Base-by-base conservation (phyloP, 139 green algal species). In the Chlamydomonas schloesseri region DNA sequence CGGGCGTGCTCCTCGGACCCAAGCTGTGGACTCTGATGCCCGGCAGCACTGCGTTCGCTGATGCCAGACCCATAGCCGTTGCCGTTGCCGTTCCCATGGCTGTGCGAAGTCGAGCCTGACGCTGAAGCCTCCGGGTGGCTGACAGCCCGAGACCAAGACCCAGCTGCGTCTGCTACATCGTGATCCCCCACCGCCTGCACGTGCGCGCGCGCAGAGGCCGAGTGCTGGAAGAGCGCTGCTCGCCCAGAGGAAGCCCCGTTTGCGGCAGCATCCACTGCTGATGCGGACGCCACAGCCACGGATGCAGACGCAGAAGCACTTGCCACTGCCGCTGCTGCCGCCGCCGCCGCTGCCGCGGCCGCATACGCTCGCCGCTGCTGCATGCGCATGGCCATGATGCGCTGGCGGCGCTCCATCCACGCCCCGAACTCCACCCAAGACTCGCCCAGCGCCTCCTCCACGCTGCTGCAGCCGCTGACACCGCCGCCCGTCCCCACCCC, bases 391-490 rank as follows among this genome's bases (percentile, higher is more conserved):
- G 31, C 68, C 37, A 69, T 17, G 31, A 21, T 17, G 31, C 34
- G 67, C 79, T 50, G 65, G 47, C 79, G 79, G n/a, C 65, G 23
- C n/a, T 85, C 79, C 79, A 85, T 77, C 79, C 79, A 85, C 47
- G 33, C 31, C 31, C 21, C 10, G 31, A 85, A 85, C 0, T 76
- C 79, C 14, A 65, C 42, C 78, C 78, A 84, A 0, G 62, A 9
- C 9, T 76, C 47, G 18, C 65, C 67, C n/a, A 85, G 50, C 46
- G 68, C 79, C 65, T 4, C 8, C 42, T 50, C 6, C 42, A 50
- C 42, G 8, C 42, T 50, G 42, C 42, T 50, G 42, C 42, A 8
- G 42, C 42, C 42, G 42, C 42, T 50, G 6, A 50, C 42, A 8
- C 42, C 42, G 42, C 42, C 26, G 0, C 31, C 47, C 29, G 20